Percentiles rank a stretch among this genome's conserved stretches.
Evolutionary conservation across 441 rosid species (phyloP).

Genomic region (Brassica hybrid): DNA sequence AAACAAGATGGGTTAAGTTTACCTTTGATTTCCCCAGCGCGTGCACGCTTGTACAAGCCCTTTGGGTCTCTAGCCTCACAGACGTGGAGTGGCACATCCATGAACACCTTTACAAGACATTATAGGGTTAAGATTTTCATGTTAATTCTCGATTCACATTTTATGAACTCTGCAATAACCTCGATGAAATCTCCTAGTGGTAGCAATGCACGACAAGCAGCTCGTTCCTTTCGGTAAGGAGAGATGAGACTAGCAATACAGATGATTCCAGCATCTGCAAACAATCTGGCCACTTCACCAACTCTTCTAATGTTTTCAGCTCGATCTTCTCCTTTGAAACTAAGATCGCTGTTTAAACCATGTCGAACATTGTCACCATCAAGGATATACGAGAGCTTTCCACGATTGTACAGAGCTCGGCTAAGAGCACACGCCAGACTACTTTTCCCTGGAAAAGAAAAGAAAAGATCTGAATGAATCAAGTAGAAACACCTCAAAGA

Average conservation of each 20-base stretch:
- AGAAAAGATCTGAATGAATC: neutral
- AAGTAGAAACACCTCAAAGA: neutral
- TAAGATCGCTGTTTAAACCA: slow-evolving; percentile 17
- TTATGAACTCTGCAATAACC: neutral
- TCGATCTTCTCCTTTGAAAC: neutral
- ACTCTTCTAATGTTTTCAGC: slow-evolving; percentile 13
- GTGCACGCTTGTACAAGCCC: slow-evolving; percentile 18
- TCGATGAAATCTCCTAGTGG: slow-evolving; percentile 9
- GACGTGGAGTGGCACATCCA: slow-evolving; percentile 16
- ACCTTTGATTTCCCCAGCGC: slow-evolving; percentile 21
- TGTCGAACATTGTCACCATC: slow-evolving; percentile 9
- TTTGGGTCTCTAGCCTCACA: slow-evolving; percentile 18
- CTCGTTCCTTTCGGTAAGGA: neutral
- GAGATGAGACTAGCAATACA: slow-evolving; percentile 17
- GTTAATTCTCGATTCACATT: neutral
- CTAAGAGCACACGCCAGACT: neutral
- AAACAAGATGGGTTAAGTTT: neutral
- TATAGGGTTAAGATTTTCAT: neutral
- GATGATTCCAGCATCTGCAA: slow-evolving; percentile 11
- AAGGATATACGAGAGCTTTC: neutral
- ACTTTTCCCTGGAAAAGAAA: neutral
- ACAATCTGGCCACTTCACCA: slow-evolving; percentile 1
- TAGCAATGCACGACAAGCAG: slow-evolving; percentile 6
- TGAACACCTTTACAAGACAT: neutral
- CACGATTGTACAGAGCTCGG: neutral